These are phyloP conservation scores for Graphiopsis chlorocephala DNA, from an alignment of 2,329 filamentous ascomycete species.

Conservation along the genomic window DNA sequence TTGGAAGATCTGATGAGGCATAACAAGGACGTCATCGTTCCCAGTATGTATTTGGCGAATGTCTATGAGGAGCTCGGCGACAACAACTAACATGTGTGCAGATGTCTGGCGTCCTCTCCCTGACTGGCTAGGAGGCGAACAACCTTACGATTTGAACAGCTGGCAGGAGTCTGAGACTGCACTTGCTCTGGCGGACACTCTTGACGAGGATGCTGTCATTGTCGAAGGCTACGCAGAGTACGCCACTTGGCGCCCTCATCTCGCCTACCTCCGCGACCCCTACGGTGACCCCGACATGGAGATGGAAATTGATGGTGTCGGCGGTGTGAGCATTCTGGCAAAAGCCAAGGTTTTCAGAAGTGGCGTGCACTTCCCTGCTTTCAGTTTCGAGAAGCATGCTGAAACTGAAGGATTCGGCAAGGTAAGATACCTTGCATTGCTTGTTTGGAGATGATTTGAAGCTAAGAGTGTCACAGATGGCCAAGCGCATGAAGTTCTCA, in stretches of 20 bases:
- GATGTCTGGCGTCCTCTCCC: conserved; percentile 97
- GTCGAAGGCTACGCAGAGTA: conserved; percentile 99
- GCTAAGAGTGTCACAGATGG: conserved; percentile 66
- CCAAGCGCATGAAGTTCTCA: conserved; percentile 90
- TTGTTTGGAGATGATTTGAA: not conserved
- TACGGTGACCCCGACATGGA: conserved; percentile 99
- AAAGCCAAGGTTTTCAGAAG: conserved; percentile 94
- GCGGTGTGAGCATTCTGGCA: conserved; percentile 93
- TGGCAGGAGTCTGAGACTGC: conserved; percentile 99
- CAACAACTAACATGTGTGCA: conserved; percentile 13
- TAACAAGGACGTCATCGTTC: conserved; percentile 97
- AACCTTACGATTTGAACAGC: conserved; percentile 96
- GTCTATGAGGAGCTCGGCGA: not conserved
- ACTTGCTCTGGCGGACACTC: conserved; percentile 83
- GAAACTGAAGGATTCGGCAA: conserved; percentile 99
- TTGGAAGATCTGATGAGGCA: conserved; percentile 97
- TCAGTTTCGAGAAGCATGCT: conserved; percentile 97
- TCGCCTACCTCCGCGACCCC: conserved; percentile 93
- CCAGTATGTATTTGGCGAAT: conserved; percentile 65
- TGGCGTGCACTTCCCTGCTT: conserved; percentile 95
- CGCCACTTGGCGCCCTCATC: conserved; percentile 94
- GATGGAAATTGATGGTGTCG: conserved; percentile 98
- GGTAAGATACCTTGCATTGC: conserved; percentile 50
- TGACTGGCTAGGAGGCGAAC: conserved; percentile 97
- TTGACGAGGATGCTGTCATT: conserved; percentile 97